Evolutionary conservation across 371 early-diverging fungal genomes (phyloP), one percentile per base, ranked within the genome.

Genomic region (Mucor indicus): DNA sequence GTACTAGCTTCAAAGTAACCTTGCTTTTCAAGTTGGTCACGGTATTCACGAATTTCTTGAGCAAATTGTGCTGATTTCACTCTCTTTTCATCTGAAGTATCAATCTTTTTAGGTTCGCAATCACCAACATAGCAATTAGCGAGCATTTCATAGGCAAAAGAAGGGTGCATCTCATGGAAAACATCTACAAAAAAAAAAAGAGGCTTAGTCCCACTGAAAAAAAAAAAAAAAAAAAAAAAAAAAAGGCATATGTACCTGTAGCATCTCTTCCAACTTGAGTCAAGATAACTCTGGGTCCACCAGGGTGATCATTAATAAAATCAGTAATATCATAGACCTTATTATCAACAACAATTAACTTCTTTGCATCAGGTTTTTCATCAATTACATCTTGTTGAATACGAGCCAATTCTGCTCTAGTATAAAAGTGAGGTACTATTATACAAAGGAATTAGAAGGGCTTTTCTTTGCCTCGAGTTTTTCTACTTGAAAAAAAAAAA

Each of bases 291-390:
- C 42, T 41, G 17, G 66, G 74, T 49, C 91, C 92, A 36, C 61
- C 69, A 22, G 92, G 93, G 70, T 93, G 91, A 53, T 90, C 89
- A 25, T 71, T 66, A 62, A 91, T 71, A 76, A 96, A 97, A 45
- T 81, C 77, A 31, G 98, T 95, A 30, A 91, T 93, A 63, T 98
- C 85, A 55, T 93, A 81, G 15, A 98, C 97, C 50, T 89, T 77
- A 38, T 88, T 91, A 53, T 92, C 85, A 19, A 97, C 86, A 56
- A 93, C 79, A 44, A 96, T 91, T 96, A 78, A 81, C 39, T 64
- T 53, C 55, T 65, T 70, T 32, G 71, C 67, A 41, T 66, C 62
- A n/a, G n/a, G n/a, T n/a, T n/a, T n/a, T n/a, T n/a, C n/a, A n/a
- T n/a, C n/a, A n/a, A n/a, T n/a, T 19, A 50, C 45, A 25, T 61